phyloP scores from a whole-genome alignment of 768 basidiomycete species.

The Cantharellus anzutake region DNA sequence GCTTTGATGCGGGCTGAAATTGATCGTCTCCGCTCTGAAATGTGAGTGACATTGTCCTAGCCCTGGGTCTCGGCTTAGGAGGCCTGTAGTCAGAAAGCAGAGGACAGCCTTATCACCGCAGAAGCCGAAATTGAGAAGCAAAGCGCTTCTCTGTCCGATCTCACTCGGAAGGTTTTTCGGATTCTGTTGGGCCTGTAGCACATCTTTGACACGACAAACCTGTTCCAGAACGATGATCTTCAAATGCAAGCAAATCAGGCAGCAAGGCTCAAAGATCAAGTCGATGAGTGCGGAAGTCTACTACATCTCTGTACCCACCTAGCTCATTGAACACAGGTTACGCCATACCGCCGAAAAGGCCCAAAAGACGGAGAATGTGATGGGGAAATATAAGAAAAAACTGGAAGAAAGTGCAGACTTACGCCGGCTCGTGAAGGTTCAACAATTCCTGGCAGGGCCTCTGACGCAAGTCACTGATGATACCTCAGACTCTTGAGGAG shows the following conservation, averaged over 20 bases:
- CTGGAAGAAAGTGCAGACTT: conserved; percentile 78
- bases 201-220: neutral
- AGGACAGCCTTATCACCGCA: conserved; percentile 69
- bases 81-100: conserved; percentile 64
- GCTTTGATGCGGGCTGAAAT: conserved; percentile 63
- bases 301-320: neutral
- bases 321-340: conserved; percentile 30
- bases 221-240: conserved; percentile 47
- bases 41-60: conserved; percentile 37
- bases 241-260: conserved; percentile 62
- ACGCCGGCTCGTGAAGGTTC: conserved; percentile 20
- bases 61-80: conserved; percentile 9
- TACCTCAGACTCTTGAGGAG: conserved; percentile 57
- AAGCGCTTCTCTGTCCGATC: conserved; percentile 41
- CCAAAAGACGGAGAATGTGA: conserved; percentile 89
- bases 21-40: conserved; percentile 56
- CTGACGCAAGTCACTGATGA: neutral
- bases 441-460: conserved; percentile 2
- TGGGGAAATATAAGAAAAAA: conserved; percentile 99
- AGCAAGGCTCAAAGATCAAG: conserved; percentile 67
- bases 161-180: conserved; percentile 38
- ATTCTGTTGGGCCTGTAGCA: neutral
- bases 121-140: conserved; percentile 77
- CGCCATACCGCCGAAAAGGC: conserved; percentile 82
- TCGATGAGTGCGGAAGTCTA: conserved; percentile 60